Evolutionary conservation across 192 early-diverging fungal species (phyloP).

Genomic region (Anaeromyces robustus): DNA sequence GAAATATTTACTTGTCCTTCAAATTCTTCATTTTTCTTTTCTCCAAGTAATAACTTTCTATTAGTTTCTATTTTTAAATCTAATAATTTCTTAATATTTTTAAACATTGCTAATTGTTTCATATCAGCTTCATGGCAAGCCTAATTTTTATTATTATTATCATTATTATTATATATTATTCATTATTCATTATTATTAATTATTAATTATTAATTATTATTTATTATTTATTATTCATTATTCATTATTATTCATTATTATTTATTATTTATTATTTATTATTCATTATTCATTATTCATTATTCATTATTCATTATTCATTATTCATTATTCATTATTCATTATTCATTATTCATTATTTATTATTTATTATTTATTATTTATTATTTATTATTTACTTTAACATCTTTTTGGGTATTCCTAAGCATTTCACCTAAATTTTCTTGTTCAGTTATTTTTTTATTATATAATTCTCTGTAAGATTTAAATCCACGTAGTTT

Average conservation of each 20-base stretch:
- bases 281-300: neutral
- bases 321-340: no score
- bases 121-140: slow-evolving; percentile 1
- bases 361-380: neutral
- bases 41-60: slow-evolving; percentile 1
- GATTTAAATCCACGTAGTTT: slow-evolving; percentile 42
- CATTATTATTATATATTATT: neutral
- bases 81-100: neutral
- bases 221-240: no score
- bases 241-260: neutral
- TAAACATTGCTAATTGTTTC: neutral
- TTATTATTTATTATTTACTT: no score
- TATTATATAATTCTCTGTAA: slow-evolving; percentile 37
- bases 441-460: slow-evolving; percentile 30
- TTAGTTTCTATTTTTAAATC: slow-evolving; percentile 1
- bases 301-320: neutral
- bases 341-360: neutral
- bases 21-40: neutral
- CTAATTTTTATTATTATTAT: neutral
- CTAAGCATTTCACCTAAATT: slow-evolving; percentile 19
- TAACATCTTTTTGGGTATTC: slow-evolving; percentile 35
- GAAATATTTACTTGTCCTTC: neutral
- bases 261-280: neutral
- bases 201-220: neutral
- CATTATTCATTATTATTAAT: neutral